phyloP scores from a whole-genome alignment of 345 rosid species.

The Aquilaria malaccensis region DNA sequence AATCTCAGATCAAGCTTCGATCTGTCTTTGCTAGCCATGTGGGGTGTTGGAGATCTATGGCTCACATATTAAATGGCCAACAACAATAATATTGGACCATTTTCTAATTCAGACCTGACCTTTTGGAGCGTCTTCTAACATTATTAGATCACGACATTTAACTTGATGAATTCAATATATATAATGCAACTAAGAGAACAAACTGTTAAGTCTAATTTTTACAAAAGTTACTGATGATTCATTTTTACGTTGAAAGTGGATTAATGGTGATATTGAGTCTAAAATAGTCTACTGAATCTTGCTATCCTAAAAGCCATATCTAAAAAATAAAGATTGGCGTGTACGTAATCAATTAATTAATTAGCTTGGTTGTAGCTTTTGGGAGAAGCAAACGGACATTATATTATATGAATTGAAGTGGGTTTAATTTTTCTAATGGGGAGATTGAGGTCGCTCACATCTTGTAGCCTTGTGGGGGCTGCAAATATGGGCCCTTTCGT shows the following conservation, averaged over 20 bases:
- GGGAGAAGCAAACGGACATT: no score
- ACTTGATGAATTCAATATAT: not conserved
- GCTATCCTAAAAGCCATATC: no score
- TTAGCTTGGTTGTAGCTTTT: no score
- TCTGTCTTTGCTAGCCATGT: slow-evolving; percentile 37
- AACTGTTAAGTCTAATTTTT: no score
- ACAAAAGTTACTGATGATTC: no score
- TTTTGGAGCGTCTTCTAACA: slow-evolving; percentile 22
- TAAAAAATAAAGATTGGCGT: not conserved
- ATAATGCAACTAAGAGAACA: no score
- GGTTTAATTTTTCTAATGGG: no score
- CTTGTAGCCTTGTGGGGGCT: slow-evolving; percentile 24
- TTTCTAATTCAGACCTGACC: slow-evolving; percentile 19
- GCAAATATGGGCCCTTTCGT: slow-evolving; percentile 18
- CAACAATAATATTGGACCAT: slow-evolving; percentile 10
- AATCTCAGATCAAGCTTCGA: slow-evolving; percentile 18
- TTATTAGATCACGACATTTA: not conserved
- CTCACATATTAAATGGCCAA: slow-evolving; percentile 27
- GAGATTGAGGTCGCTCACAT: slow-evolving; percentile 15
- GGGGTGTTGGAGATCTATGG: slow-evolving; percentile 31
- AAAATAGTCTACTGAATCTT: no score
- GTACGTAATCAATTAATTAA: slow-evolving; percentile 4
- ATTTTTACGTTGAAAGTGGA: no score
- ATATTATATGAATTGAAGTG: no score
- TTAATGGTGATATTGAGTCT: no score